Percentiles rank a stretch among this genome's conserved stretches.
Conservation (phyloP, 2,329 filamentous ascomycete genomes). For the Aureobasidium melanogenum region DNA sequence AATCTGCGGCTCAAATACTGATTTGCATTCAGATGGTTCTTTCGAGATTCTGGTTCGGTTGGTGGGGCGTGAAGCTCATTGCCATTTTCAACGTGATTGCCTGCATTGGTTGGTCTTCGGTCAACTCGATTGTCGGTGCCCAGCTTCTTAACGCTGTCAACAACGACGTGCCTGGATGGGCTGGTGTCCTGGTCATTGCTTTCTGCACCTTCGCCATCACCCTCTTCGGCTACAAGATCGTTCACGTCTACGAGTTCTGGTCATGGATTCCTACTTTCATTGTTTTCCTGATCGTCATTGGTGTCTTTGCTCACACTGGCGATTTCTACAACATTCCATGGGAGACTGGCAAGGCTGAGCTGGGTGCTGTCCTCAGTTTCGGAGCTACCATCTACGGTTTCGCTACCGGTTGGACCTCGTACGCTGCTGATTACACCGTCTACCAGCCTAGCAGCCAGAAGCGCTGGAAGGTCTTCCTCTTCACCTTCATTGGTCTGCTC, state of each 20-base stretch:
- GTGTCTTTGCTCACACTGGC: conserved; percentile 58
- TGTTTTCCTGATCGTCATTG: conserved; percentile 63
- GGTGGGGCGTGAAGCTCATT: conserved; percentile 56
- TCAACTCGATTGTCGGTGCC: conserved; percentile 73
- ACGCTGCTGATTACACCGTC: conserved; percentile 70
- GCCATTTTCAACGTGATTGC: conserved; percentile 63
- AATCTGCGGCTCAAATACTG: background rate
- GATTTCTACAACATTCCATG: conserved; percentile 57
- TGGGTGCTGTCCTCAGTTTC: conserved; percentile 56
- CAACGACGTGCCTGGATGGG: conserved; percentile 57
- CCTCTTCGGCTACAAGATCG: conserved; percentile 66
- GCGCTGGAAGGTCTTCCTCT: conserved; percentile 55
- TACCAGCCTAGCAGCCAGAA: conserved; percentile 60
- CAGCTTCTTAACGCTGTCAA: conserved; percentile 71
- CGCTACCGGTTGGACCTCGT: conserved; percentile 64
- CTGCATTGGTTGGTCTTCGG: conserved; percentile 65
- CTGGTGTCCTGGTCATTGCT: conserved; percentile 67
- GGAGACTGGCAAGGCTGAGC: conserved; percentile 48
- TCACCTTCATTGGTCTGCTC: conserved; percentile 61
- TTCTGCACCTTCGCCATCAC: conserved; percentile 59
- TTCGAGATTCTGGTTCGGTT: conserved; percentile 57
- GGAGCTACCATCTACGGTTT: conserved; percentile 59
- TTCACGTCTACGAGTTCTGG: conserved; percentile 69
- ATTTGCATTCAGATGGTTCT: conserved; percentile 16
- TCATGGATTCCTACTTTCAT: conserved; percentile 66